phyloP scores from a whole-genome alignment of 2,329 filamentous ascomycete genomes.

The Phoma sp. region DNA sequence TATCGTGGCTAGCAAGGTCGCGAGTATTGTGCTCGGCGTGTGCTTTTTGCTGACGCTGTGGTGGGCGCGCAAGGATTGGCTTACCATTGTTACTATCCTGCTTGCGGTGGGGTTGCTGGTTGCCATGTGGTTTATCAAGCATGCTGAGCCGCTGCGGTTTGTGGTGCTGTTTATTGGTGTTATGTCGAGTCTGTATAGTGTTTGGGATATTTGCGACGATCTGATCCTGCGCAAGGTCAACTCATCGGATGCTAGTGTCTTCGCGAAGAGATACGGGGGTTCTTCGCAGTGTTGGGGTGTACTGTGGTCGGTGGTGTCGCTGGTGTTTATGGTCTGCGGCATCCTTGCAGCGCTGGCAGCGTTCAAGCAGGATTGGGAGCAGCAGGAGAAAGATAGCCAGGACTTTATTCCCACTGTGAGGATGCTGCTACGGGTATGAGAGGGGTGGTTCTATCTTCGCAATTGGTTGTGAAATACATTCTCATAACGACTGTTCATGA shows the following conservation, averaged over 20 bases:
- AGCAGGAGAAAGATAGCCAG: slow-evolving; percentile 73
- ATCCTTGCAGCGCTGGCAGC: slow-evolving; percentile 80
- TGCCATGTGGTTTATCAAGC: slow-evolving; percentile 79
- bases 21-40: slow-evolving; percentile 73
- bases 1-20: slow-evolving; percentile 81
- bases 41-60: slow-evolving; percentile 81
- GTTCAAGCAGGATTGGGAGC: slow-evolving; percentile 71
- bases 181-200: slow-evolving; percentile 80
- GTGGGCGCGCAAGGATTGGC: slow-evolving; percentile 81
- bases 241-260: slow-evolving; percentile 78
- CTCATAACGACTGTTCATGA: too few relatives aligned
- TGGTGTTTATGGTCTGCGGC: slow-evolving; percentile 73
- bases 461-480: neutral
- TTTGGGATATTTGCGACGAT: slow-evolving; percentile 87
- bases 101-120: slow-evolving; percentile 73
- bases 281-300: slow-evolving; percentile 83
- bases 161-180: slow-evolving; percentile 82
- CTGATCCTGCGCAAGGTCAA: slow-evolving; percentile 82
- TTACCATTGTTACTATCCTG: slow-evolving; percentile 74
- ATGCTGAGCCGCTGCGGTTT: slow-evolving; percentile 75
- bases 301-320: slow-evolving; percentile 76
- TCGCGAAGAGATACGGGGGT: slow-evolving; percentile 77
- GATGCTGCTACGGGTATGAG: neutral
- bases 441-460: neutral
- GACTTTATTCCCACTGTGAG: slow-evolving; percentile 63